Conservation (phyloP, 768 basidiomycete species). For the Hydnomerulius pinastri region DNA sequence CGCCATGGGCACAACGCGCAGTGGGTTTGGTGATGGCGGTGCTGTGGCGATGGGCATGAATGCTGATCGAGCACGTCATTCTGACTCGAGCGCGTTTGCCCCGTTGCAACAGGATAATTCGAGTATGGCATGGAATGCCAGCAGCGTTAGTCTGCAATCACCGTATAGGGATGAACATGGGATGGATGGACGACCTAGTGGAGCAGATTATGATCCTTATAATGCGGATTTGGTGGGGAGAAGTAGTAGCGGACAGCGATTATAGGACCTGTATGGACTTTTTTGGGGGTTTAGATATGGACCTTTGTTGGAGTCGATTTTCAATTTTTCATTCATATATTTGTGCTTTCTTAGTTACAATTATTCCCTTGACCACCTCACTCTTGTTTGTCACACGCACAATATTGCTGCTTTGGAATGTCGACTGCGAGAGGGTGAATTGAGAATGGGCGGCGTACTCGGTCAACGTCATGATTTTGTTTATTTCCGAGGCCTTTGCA, state of each 20-base stretch:
- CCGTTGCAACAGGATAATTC: slow-evolving; percentile 67
- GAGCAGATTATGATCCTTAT: slow-evolving; percentile 28
- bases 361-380: neutral
- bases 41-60: slow-evolving; percentile 21
- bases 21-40: slow-evolving; percentile 29
- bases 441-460: too few species aligned
- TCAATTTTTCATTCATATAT: neutral
- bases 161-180: slow-evolving; percentile 37
- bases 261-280: slow-evolving; percentile 18
- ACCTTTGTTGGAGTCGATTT: neutral
- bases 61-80: slow-evolving; percentile 37
- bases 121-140: slow-evolving; percentile 61
- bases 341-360: neutral
- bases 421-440: too few species aligned
- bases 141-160: slow-evolving; percentile 45
- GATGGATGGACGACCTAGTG: slow-evolving; percentile 8
- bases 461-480: too few species aligned
- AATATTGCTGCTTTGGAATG: neutral
- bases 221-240: slow-evolving; percentile 24
- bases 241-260: slow-evolving; percentile 23
- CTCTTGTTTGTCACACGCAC: neutral
- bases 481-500: too few species aligned
- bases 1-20: slow-evolving; percentile 38
- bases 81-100: slow-evolving; percentile 70
- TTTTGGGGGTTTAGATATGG: neutral